Conservation (phyloP, 345 rosid species). For the Isatis tinctoria region DNA sequence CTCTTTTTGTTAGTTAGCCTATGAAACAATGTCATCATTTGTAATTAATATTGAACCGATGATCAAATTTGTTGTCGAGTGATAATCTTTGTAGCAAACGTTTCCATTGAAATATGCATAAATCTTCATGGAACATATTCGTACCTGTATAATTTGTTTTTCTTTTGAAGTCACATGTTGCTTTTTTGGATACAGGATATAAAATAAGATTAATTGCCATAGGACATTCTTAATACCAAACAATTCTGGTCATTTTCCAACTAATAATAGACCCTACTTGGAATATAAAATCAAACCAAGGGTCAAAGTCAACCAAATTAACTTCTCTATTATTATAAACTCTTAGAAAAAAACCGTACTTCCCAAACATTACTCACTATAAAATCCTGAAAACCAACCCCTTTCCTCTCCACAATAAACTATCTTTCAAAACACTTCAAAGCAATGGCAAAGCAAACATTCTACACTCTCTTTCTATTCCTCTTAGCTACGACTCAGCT, state of each 20-base stretch:
- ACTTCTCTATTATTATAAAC: neutral
- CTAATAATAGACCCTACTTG: constrained; percentile 20
- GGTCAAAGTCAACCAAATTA: constrained; percentile 22
- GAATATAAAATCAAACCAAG: neutral
- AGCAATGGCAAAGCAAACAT: constrained; percentile 19
- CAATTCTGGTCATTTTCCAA: constrained; percentile 24
- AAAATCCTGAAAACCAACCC: constrained; percentile 16
- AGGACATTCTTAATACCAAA: neutral
- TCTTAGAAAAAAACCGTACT: constrained; percentile 1
- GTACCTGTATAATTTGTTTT: neutral
- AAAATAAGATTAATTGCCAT: neutral
- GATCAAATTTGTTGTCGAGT: neutral
- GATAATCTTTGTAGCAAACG: neutral
- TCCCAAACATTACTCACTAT: neutral
- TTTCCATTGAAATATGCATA: neutral
- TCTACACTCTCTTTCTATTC: constrained; percentile 8
- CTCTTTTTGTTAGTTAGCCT: neutral
- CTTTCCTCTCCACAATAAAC: constrained; percentile 9
- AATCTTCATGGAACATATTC: neutral
- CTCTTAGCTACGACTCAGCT: neutral
- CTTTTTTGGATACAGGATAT: neutral
- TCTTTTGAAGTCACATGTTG: neutral
- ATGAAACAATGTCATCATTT: neutral
- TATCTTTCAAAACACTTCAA: constrained; percentile 2
- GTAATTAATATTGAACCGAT: neutral